Evolutionary conservation across 2,329 filamentous ascomycete genomes (phyloP), one percentile per base, ranked within the genome.

Genomic region (Graphilbum sp.): DNA sequence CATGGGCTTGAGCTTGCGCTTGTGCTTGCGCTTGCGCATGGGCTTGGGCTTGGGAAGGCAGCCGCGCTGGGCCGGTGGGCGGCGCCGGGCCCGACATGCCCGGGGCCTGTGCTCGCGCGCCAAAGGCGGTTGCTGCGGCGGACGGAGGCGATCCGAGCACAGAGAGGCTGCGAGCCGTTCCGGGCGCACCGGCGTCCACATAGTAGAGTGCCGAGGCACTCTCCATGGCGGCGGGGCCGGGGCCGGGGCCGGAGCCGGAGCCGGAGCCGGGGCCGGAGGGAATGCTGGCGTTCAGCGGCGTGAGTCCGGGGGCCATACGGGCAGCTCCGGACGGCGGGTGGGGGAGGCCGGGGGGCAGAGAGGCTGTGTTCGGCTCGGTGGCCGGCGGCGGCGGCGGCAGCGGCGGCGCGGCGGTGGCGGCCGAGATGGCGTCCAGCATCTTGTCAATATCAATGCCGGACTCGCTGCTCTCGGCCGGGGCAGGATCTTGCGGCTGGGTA

Each of bases 341-440:
- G 49, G 17, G 46, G 37, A 42, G 44, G 21, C 21, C 11, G 21
- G 5, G 21, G 21, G 45, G 19, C 33, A 38, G 42, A 32, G 35
- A 46, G 41, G 30, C 45, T 32, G 20, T 43, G 16, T 27, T 24
- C 18, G 20, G 41, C n/a, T 6, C n/a, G 19, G 11, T 35, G 19
- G 11, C 30, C 30, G 30, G 30, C 16, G 6, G 5, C 7, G 30
- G 30, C 30, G 30, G 30, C 16, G 6, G 5, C 7, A n/a, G 30
- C 30, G 30, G 30, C 16, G 6, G 5, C 7, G 30, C 11, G 7
- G 15, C 30, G 7, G 49, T 49, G 43, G 45, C 47, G 32, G 52
- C 52, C 37, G 54, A 54, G 33, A 58, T 55, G 37, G 52, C 48
- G 45, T 55, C 50, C 42, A 58, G 50, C 47, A 58, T 49, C 47